Percentiles rank a stretch among this genome's conserved stretches.
These are phyloP conservation scores for Dictyostelium intermedium DNA, from an alignment of 78 protist genomes.

Conservation along the genomic window DNA sequence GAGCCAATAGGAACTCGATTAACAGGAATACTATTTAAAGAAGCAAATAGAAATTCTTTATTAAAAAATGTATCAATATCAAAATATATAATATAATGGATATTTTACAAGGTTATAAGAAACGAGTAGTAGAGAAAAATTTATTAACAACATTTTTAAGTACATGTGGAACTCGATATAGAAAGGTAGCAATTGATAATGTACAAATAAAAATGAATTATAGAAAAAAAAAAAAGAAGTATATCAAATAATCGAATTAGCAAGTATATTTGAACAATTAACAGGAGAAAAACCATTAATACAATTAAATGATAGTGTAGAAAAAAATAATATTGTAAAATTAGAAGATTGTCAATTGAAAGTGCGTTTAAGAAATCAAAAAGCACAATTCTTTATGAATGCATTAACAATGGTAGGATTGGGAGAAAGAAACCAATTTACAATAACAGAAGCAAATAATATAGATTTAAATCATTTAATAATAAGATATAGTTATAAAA, in stretches of 20 bases:
- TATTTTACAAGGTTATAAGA: not conserved
- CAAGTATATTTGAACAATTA: slow-evolving; percentile 3
- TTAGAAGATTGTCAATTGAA: not conserved
- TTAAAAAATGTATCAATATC: slow-evolving; percentile 4
- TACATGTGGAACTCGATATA: not conserved
- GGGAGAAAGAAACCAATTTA: not conserved
- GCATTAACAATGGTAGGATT: not conserved
- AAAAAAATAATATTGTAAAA: not conserved
- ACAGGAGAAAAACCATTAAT: not conserved
- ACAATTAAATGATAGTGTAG: not conserved
- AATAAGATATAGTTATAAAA: not conserved
- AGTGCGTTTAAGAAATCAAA: not conserved
- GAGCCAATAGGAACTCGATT: slow-evolving; percentile 7
- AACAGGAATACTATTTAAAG: not conserved
- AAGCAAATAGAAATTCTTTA: not conserved
- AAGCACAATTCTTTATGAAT: not conserved
- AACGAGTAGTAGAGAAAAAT: not conserved
- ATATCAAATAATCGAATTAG: not conserved
- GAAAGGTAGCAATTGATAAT: not conserved
- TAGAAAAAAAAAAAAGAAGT: slow-evolving; percentile 9
- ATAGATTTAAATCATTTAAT: not conserved
- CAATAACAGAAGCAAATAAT: not conserved
- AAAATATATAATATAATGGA: not conserved
- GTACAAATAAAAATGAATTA: not conserved
- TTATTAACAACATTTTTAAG: not conserved